Evolutionary conservation across 129 eudicot genomes (phyloP), one percentile per base, ranked within the genome.

Genomic region (Flaveria ramosissima): DNA sequence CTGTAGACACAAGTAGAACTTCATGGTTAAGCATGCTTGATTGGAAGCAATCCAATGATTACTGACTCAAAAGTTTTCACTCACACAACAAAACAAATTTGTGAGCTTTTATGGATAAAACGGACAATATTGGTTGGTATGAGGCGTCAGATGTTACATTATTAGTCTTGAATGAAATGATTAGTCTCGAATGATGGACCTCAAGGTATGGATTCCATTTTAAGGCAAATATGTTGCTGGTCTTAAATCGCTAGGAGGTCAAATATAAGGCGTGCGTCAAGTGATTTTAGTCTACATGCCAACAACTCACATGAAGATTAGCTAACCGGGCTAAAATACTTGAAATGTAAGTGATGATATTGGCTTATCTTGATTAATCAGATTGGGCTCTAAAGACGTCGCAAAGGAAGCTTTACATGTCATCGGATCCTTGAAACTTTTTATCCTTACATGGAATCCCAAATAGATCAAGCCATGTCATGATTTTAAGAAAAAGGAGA

Each of bases 261-360:
- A n/a, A n/a, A n/a, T n/a, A n/a, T n/a, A n/a, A n/a, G 46, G 46
- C 46, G 46, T 42, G 11, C 46, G 6, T 42, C 9, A 11, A 11
- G 63, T 2, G 51, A 23, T 59, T 57, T 20, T 43, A 73, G 57
- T 60, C 78, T 73, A 73, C 57, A 59, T 73, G 78, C 16, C 67
- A 36, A 72, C 67, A 55, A 30, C 11, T 64, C 47, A 64, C 45
- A 64, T 64, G 47, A 46, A 64, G 13, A 64, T 64, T 64, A 32
- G 23, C 47, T 41, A 39, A 67, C 52, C 27, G 9, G 70, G 70
- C 46, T 32, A 64, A 64, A 47, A 24, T 32, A 64, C 70, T 21
- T 64, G 70, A 66, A 41, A 67, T 67, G 50, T 2, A 36, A 67
- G 15, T n/a, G 24, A 41, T 67, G 52, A 67, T 39, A 17, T 67